A percentile compares a stretch with the other conserved stretches of the same genome.
These are phyloP conservation scores for Pythium guiyangense DNA, from an alignment of 352 stramenopile genomes.

Conservation along the genomic window DNA sequence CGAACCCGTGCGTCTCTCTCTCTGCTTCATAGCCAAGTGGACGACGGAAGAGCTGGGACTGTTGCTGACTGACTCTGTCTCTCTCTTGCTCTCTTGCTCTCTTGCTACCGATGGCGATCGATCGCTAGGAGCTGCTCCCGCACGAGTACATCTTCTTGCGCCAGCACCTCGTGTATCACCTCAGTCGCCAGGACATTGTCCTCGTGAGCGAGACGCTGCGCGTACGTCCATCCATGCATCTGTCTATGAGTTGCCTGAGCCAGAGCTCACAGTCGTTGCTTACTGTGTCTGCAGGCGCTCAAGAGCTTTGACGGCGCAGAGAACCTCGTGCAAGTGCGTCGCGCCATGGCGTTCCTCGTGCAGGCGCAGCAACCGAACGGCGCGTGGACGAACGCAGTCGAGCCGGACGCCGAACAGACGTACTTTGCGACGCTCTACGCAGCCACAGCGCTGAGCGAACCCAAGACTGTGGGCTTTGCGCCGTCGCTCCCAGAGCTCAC, in stretches of 20 bases:
- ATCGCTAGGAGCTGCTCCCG: slow-evolving; percentile 69
- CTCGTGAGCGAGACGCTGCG: slow-evolving; percentile 65
- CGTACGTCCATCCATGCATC: slow-evolving; percentile 22
- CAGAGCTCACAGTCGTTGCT: background rate
- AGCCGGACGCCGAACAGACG: slow-evolving; percentile 17
- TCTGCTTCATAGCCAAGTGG: background rate
- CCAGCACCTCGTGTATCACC: slow-evolving; percentile 73
- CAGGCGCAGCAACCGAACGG: slow-evolving; percentile 53
- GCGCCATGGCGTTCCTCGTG: slow-evolving; percentile 66
- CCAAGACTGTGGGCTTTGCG: slow-evolving; percentile 43
- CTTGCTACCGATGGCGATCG: background rate
- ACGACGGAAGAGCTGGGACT: background rate
- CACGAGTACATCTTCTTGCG: slow-evolving; percentile 90
- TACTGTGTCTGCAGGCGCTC: slow-evolving; percentile 39
- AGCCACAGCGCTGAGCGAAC: slow-evolving; percentile 43
- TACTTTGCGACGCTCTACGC: slow-evolving; percentile 59
- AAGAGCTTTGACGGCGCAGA: slow-evolving; percentile 66
- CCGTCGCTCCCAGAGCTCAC: slow-evolving; percentile 52
- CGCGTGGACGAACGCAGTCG: slow-evolving; percentile 31
- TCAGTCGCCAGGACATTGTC: slow-evolving; percentile 72
- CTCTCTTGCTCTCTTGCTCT: no score
- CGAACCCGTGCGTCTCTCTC: slow-evolving; percentile 36
- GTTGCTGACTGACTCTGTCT: background rate
- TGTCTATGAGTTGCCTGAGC: background rate
- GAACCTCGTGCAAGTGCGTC: slow-evolving; percentile 63